Evolutionary conservation across 345 rosid genomes (phyloP), one percentile per base, ranked within the genome.

Genomic region (Boechera divaricarpa): DNA sequence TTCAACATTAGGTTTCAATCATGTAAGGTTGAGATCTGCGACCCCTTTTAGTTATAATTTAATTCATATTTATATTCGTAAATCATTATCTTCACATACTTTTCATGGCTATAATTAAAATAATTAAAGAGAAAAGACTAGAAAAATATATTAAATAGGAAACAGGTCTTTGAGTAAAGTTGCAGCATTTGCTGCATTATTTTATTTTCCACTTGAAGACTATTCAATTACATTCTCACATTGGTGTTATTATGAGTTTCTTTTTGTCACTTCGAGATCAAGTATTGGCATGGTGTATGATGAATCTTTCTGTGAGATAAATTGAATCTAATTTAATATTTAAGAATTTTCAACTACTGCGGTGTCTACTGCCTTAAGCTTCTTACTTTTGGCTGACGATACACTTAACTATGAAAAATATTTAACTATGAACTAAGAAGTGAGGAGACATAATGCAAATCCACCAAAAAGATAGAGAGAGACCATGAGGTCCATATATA

Each of bases 231-330:
- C 74, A 78, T 69, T 10, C 55, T 57, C 77, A 41, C 68, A 53
- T 58, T 66, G 63, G 58, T 78, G 69, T 72, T 67, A 72, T 59
- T n/a, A 78, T 72, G 57, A 72, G 73, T 59, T 72, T 78, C 77
- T 72, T 78, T 78, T 78, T 78, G 74, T 78, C 81, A 72, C 81
- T 72, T 78, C 81, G 59, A 78, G 64, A 78, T 59, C 77, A 78
- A 78, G 77, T 78, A 66, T 78, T 41, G 68, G 72, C 66, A 70
- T 70, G 52, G 80, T 67, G 73, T 61, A 54, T 77, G 71, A 63
- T 77, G 66, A 77, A 62, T 62, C 65, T 69, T 63, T 77, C 39
- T 62, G 39, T 77, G 36, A 33, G 13, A 54, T 70, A 54, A 77
- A 63, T 58, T 63, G 71, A 70, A 70, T 47, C 33, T 62, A 62